Conservation (phyloP, 2,329 filamentous ascomycete species). For the Nothopassalora personata region DNA sequence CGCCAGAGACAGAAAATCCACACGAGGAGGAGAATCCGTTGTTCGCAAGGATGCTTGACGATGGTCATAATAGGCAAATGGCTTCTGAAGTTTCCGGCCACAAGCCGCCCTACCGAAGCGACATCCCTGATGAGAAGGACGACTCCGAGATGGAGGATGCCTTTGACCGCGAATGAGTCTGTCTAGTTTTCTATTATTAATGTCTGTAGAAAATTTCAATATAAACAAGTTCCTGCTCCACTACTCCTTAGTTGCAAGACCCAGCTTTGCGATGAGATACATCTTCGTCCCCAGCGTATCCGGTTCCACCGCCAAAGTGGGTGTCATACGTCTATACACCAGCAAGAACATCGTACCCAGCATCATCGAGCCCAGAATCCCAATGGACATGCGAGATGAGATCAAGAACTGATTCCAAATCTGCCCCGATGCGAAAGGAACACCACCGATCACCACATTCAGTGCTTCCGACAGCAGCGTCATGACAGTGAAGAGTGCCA, state of each 20-base stretch:
- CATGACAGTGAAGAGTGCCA: constrained; percentile 9
- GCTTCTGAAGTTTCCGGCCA: neutral
- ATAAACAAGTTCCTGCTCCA: no score
- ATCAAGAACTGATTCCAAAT: constrained; percentile 13
- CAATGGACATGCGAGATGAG: constrained; percentile 14
- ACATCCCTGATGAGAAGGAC: neutral
- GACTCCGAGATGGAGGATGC: neutral
- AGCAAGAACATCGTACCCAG: constrained; percentile 10
- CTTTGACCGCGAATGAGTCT: neutral
- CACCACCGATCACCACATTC: constrained; percentile 17
- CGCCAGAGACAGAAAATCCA: no score
- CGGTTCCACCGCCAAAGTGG: constrained; percentile 13
- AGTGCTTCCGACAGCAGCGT: constrained; percentile 15
- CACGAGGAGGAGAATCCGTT: no score
- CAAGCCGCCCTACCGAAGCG: neutral
- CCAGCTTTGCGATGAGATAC: neutral
- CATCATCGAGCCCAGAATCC: constrained; percentile 15
- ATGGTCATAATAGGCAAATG: neutral
- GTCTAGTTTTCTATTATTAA: neutral
- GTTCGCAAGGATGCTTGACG: no score
- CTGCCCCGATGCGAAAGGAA: constrained; percentile 17
- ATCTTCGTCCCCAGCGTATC: constrained; percentile 18
- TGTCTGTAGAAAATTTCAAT: neutral
- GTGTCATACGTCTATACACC: constrained; percentile 8
- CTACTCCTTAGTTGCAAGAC: no score